Base-by-base conservation (phyloP, 148 eudicot genomes). In the Rhododendron mucronatum region DNA sequence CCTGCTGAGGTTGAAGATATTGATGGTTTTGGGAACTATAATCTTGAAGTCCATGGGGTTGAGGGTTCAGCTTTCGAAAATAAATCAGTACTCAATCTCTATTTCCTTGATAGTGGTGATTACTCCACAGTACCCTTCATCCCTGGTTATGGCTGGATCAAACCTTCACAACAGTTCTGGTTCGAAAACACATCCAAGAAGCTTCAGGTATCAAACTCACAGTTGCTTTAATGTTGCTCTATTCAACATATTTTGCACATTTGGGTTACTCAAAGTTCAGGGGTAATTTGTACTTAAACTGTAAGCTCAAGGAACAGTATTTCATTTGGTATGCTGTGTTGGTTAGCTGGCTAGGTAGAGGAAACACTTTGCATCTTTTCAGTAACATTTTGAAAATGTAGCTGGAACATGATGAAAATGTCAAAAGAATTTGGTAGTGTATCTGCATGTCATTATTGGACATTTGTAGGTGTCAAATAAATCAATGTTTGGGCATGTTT, bases 11-110 rank as follows among this genome's bases (percentile, higher is more conserved):
- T 74, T 18, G 80, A 88, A 26, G 65, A 61, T 50, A 96, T 96
- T 74, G 98, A 94, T 89, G 99, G 99, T 86, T 96, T 89, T 86
- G 99, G 99, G 78, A 96, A 96, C 85, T 94, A 96, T 90, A 95
- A 96, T 77, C 90, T 96, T 73, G 95, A 96, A 89, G 93, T 96
- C 59, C 91, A 89, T 82, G 99, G 99, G 55, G 92, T 87, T 73
- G 83, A 90, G 50, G 95, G 93, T 67, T 95, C 98, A 1, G 86
- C 86, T 71, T 87, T 92, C 23, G 91, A 85, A 23, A 96, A 94
- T 89, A 96, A 93, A 85, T 96, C 99, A 21, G 78, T 93, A 48
- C 95, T 96, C 74, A 96, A 96, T 88, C 94, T 96, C 37, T 96
- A 93, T 51, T 90, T 96, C 59, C 95, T 96, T 59, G 99, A 96